Conservation (phyloP, 2,329 filamentous ascomycete genomes). For the Biscogniauxia sp. region DNA sequence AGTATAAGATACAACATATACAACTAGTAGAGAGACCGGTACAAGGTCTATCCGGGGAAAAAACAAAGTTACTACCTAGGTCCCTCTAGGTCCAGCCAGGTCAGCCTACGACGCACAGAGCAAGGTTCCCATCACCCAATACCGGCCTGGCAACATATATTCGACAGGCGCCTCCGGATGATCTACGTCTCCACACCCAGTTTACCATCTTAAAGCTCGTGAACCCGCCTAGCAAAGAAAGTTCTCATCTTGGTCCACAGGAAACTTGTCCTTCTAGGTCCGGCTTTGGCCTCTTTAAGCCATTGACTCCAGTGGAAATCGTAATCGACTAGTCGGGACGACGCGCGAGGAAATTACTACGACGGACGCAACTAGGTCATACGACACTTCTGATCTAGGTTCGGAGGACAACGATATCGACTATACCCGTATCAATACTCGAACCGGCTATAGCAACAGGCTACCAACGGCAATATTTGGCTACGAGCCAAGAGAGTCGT, state of each 20-base stretch:
- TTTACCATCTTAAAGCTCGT: constrained; percentile 24
- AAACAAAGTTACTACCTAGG: constrained; percentile 8
- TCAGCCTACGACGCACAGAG: constrained; percentile 20
- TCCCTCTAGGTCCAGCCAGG: constrained; percentile 12
- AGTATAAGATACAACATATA: constrained; percentile 20
- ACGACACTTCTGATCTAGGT: neutral
- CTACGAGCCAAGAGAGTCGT: neutral
- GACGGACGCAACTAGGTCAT: neutral
- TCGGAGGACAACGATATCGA: neutral
- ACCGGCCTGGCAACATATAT: constrained; percentile 31
- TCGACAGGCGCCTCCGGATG: constrained; percentile 35
- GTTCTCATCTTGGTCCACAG: constrained; percentile 5
- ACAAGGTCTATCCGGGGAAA: constrained; percentile 6
- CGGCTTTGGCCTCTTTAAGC: constrained; percentile 5
- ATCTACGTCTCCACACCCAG: constrained; percentile 34
- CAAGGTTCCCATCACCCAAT: constrained; percentile 27
- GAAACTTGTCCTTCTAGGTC: neutral
- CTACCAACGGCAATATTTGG: neutral
- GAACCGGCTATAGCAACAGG: neutral
- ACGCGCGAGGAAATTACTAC: neutral
- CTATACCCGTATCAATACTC: neutral
- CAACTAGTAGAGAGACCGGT: constrained; percentile 1
- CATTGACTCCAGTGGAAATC: constrained; percentile 1
- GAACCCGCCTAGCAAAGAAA: constrained; percentile 22
- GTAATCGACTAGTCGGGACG: neutral